Percentiles rank a stretch among this genome's conserved stretches.
Conservation (phyloP, 148 eudicot genomes). For the Linanthus parryae region DNA sequence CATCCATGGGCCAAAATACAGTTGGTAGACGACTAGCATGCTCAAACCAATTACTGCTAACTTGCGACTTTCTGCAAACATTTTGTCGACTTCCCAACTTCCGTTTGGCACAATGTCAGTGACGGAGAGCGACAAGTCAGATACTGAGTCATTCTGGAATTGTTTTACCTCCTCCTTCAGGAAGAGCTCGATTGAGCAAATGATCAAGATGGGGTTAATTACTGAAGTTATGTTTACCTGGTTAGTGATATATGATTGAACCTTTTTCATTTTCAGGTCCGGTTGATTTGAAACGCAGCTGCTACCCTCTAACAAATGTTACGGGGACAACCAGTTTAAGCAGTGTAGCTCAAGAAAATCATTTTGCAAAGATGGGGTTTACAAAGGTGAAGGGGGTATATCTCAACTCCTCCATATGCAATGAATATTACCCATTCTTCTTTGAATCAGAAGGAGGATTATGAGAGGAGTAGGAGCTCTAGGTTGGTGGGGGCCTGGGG, state of each 20-base stretch:
- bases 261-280: slow-evolving; percentile 16
- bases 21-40: no score
- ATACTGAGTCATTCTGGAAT: no score
- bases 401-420: slow-evolving; percentile 11
- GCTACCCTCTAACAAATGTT: slow-evolving; percentile 8
- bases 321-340: neutral
- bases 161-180: no score
- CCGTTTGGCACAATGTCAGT: no score
- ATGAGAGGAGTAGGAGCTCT: slow-evolving; percentile 12
- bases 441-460: slow-evolving; percentile 35
- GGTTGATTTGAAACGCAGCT: neutral
- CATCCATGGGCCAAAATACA: no score
- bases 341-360: slow-evolving; percentile 12
- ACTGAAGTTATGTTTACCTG: no score
- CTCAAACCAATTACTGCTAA: no score
- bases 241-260: neutral
- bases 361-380: slow-evolving; percentile 11
- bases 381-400: slow-evolving; percentile 4
- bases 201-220: no score
- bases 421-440: slow-evolving; percentile 33
- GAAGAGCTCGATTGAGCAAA: no score
- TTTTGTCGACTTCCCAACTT: no score
- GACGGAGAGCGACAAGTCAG: no score
- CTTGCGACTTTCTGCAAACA: no score
- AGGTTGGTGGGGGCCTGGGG: slow-evolving; percentile 28